Conservation (phyloP, 805 yeast species). For the Candida berthetii region DNA sequence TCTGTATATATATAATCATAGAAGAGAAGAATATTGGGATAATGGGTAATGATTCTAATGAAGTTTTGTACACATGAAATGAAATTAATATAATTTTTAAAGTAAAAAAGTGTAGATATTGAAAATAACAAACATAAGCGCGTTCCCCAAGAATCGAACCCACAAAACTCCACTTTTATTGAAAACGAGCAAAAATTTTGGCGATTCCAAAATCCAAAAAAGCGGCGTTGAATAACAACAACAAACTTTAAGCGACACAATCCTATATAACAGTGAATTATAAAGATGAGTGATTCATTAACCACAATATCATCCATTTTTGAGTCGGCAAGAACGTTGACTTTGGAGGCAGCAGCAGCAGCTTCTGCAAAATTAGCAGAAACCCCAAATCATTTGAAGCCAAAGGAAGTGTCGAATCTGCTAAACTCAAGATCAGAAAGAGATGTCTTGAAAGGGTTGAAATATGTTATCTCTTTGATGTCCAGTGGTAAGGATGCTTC, state of each 20-base stretch:
- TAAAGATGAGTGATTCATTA: constrained; percentile 47
- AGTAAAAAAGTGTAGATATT: background rate
- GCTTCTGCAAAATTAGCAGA: constrained; percentile 66
- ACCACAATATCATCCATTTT: constrained; percentile 62
- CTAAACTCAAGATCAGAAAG: constrained; percentile 66
- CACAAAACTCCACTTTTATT: too few species aligned
- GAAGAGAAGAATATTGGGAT: too few species aligned
- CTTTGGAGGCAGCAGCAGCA: constrained; percentile 78
- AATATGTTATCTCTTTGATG: constrained; percentile 41
- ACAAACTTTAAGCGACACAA: background rate
- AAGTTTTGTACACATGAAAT: too few species aligned
- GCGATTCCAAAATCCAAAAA: too few species aligned
- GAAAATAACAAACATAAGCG: background rate
- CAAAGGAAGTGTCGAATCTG: constrained; percentile 58
- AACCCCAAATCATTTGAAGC: constrained; percentile 49
- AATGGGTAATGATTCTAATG: too few species aligned
- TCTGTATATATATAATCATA: background rate
- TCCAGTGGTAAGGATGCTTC: constrained; percentile 31
- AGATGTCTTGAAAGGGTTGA: constrained; percentile 55
- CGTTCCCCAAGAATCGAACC: background rate
- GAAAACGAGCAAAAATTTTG: too few species aligned
- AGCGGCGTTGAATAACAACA: too few species aligned
- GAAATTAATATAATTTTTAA: too few species aligned
- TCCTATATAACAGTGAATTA: too few species aligned
- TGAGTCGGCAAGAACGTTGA: constrained; percentile 73